Evolutionary conservation across 164 flowering plant genomes (phyloP), one percentile per base, ranked within the genome.

Genomic region (Piper longum): DNA sequence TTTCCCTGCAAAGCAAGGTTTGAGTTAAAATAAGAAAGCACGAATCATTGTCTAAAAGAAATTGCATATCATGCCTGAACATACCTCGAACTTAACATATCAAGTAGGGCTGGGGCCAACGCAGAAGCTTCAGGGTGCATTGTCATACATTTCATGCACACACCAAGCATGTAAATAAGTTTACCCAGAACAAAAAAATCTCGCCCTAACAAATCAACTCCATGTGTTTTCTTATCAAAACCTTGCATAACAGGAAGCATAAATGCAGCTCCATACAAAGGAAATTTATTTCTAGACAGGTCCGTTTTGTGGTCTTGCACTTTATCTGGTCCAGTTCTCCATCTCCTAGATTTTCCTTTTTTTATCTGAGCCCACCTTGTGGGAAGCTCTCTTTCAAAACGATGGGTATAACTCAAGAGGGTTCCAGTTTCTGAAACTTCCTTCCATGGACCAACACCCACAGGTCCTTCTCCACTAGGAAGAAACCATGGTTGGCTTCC

Each of bases 211-310:
- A 93, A 80, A 76, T 93, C 97, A 73, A 93, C 95, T 57, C 99
- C 99, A 69, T 93, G 99, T 69, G 91, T 80, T 78, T 77, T 93
- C 82, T 80, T 90, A 75, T 93, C 99, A 80, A 80, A 90, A 40
- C 87, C 96, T 71, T 84, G 80, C 99, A 93, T 90, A 41, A 86
- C 88, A 52, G 99, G 99, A 65, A 93, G 99, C 96, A 93, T 90
- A 74, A 93, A 93, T 36, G 93, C 97, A 41, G 99, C 97, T 44
- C 96, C 95, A 81, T 88, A 85, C 54, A 82, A 62, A 40, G 96
- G 97, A 69, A 90, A 93, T 51, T 76, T 84, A 64, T 93, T 93
- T 67, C 78, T 83, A 54, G 92, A 76, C 78, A 74, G 66, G 41
- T 83, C 92, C 18, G 67, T 40, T 60, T 71, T 82, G 64, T 65